Evolutionary conservation across 2,329 filamentous ascomycete genomes (phyloP), one percentile per base, ranked within the genome.

Genomic region (Nothophaeocryptopus gaeumannii): DNA sequence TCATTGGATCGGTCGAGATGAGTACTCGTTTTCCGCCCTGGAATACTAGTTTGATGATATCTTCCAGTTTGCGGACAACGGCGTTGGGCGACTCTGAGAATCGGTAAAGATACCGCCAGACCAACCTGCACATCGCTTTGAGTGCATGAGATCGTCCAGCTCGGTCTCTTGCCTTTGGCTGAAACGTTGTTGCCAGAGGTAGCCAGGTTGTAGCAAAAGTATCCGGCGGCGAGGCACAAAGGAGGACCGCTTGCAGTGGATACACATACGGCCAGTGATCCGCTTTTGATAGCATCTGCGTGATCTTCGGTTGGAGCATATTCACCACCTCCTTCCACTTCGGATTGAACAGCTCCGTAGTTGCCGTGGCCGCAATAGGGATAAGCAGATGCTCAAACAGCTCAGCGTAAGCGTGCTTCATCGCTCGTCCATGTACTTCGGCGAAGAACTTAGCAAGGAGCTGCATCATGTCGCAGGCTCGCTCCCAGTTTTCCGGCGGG

Each of bases 391-490:
- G 86, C 62, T 95, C 89, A 45, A 99, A 80, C 15, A 96, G 84
- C 63, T 95, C 88, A 66, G 93, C 97, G 65, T 96, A 99, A 0
- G 91, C 89, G 60, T 92, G 87, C 69, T 99, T 99, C 63, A 97
- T 84, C 53, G 84, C 84, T 58, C 89, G 88, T 0, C 93, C 93
- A 63, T 96, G 92, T 4, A 89, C 88, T 60, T 83, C 85, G 47
- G 84, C 81, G 68, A 96, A 97, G 13, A 96, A 79, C 44, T 83
- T 86, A 5, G 88, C 90, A 29, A 99, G 73, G 0, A 84, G 82
- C 42, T 86, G 81, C 73, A 99, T 82, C 60, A 96, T 95, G 50
- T 95, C 88, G 71, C 92, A 97, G 1, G 90, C 89, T 56, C 85
- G 85, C 45, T 88, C 82, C 88, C 92, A 96, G 1, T 82, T 79